Conservation (phyloP, 2,329 filamentous ascomycete species). For the Drechslerella dactyloides region DNA sequence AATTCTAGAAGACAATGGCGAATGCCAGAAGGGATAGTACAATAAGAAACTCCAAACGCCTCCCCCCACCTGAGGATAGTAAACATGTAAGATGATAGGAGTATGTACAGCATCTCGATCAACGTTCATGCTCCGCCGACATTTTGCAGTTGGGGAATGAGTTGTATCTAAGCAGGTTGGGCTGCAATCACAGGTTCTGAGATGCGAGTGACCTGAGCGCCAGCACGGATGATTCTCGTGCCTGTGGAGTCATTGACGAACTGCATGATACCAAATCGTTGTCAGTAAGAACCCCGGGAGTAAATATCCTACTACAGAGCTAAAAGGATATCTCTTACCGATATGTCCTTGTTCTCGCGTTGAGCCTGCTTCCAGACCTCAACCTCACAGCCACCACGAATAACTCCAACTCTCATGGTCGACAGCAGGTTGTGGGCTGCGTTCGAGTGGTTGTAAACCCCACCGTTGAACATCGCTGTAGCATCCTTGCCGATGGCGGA, state of each 20-base stretch:
- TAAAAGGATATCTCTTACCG: constrained; percentile 6
- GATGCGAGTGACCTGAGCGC: constrained; percentile 83
- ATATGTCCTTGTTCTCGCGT: constrained; percentile 79
- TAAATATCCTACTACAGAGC: neutral
- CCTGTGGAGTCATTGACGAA: constrained; percentile 81
- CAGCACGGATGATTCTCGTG: constrained; percentile 82
- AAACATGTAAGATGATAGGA: constrained; percentile 9
- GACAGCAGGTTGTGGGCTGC: constrained; percentile 86
- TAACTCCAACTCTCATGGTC: constrained; percentile 85
- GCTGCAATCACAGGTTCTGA: constrained; percentile 79
- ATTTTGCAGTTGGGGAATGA: neutral
- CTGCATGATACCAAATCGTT: constrained; percentile 57
- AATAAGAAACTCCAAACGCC: constrained; percentile 23
- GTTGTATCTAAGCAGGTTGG: constrained; percentile 71
- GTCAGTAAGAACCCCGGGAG: neutral
- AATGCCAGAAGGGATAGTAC: constrained; percentile 4
- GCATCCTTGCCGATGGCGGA: constrained; percentile 85
- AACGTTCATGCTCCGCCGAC: neutral
- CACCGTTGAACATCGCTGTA: constrained; percentile 89
- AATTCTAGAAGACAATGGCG: constrained; percentile 3
- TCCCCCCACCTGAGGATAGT: constrained; percentile 5
- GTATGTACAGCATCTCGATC: constrained; percentile 24
- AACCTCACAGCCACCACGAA: constrained; percentile 84
- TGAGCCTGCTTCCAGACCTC: constrained; percentile 92
- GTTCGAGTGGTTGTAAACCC: constrained; percentile 88